Evolutionary conservation across 2,329 filamentous ascomycete genomes (phyloP).

Genomic region (Aspergillus melleus): DNA sequence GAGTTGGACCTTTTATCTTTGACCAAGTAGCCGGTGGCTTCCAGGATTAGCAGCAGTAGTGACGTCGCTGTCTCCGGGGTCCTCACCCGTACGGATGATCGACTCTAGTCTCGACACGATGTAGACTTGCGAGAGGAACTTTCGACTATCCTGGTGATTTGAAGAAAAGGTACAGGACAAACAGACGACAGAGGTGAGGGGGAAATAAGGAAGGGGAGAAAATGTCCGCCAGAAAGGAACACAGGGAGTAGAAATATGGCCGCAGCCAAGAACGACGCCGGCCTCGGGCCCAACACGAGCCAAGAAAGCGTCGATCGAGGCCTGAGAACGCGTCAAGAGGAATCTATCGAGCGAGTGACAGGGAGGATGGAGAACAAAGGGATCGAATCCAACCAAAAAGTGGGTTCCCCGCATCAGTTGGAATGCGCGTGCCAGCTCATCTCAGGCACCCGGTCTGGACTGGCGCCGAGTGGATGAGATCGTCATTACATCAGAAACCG

Average conservation of each 20-base stretch:
- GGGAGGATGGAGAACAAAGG: background rate
- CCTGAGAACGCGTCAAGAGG: background rate
- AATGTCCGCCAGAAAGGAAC: background rate
- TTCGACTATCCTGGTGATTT: background rate
- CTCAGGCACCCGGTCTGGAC: background rate
- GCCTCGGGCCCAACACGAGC: background rate
- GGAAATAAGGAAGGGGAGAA: background rate
- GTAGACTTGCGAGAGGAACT: too few relatives aligned
- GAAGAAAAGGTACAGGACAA: background rate
- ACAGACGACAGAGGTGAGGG: background rate
- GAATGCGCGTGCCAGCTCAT: background rate
- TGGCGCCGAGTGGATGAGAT: background rate
- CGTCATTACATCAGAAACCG: background rate
- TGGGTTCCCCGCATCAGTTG: background rate
- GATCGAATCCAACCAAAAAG: background rate
- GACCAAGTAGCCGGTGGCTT: background rate
- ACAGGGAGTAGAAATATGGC: background rate
- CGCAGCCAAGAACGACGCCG: background rate
- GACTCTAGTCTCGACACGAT: background rate
- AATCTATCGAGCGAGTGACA: background rate
- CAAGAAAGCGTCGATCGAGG: background rate
- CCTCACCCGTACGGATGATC: background rate
- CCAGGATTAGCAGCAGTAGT: background rate
- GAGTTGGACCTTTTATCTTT: background rate
- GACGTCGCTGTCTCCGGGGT: background rate